phyloP scores from a whole-genome alignment of 129 eudicot genomes.

The Flaveria trinervia region DNA sequence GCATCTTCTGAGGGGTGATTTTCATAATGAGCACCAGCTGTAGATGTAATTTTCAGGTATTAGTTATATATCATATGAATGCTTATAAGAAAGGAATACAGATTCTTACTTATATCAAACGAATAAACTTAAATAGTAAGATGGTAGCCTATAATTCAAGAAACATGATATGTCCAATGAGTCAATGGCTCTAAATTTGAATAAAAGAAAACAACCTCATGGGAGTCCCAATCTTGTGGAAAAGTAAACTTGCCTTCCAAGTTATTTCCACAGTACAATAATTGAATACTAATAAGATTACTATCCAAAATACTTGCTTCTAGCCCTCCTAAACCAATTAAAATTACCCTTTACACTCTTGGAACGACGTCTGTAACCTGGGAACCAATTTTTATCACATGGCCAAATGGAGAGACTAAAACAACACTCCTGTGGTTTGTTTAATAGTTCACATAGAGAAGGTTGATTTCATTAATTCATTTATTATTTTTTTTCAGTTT shows the following conservation, averaged over 20 bases:
- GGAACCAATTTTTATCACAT: background rate
- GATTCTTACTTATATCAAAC: background rate
- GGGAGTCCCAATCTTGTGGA: no score
- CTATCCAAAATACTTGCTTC: background rate
- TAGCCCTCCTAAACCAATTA: no score
- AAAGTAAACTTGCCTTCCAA: background rate
- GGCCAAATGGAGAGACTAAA: slow-evolving; percentile 6
- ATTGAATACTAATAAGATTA: no score
- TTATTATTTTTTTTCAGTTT: background rate
- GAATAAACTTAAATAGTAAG: background rate
- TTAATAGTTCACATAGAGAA: background rate
- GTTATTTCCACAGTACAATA: background rate
- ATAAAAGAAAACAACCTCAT: slow-evolving; percentile 1
- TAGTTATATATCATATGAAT: background rate
- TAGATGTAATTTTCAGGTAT: slow-evolving; percentile 2
- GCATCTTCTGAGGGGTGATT: slow-evolving; percentile 51
- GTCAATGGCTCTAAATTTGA: background rate
- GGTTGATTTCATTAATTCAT: slow-evolving; percentile 11
- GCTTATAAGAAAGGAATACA: background rate
- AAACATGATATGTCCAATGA: background rate
- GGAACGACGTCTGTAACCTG: no score
- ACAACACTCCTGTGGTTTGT: background rate
- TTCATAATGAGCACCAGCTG: slow-evolving; percentile 26
- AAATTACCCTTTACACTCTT: no score
- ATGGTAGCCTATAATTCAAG: background rate